A percentile compares a stretch with the other conserved stretches of the same genome.
phyloP scores from a whole-genome alignment of 352 stramenopile species.

The Phytopythium mirpurense region DNA sequence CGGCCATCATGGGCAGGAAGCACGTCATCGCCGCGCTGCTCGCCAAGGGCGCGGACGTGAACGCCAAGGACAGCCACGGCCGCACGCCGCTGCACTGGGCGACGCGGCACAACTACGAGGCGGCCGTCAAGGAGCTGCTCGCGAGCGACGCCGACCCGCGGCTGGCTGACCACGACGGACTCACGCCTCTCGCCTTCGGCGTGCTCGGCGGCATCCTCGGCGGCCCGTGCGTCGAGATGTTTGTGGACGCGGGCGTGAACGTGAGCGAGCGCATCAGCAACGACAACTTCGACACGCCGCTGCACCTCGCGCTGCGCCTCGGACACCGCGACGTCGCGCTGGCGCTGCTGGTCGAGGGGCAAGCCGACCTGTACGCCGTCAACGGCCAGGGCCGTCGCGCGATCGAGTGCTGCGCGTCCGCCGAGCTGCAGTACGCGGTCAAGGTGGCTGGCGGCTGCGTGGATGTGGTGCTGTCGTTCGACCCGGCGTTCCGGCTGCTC shows the following conservation, averaged over 20 bases:
- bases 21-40: slow-evolving; percentile 51
- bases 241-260: slow-evolving; percentile 46
- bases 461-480: slow-evolving; percentile 79
- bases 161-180: slow-evolving; percentile 46
- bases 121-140: slow-evolving; percentile 49
- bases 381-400: slow-evolving; percentile 54
- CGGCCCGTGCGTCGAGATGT: slow-evolving; percentile 40
- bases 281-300: slow-evolving; percentile 50
- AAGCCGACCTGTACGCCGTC: slow-evolving; percentile 44
- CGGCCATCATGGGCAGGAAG: slow-evolving; percentile 55
- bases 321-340: slow-evolving; percentile 56
- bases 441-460: slow-evolving; percentile 62
- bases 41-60: slow-evolving; percentile 38
- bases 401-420: slow-evolving; percentile 69
- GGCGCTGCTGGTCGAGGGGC: slow-evolving; percentile 50
- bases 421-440: slow-evolving; percentile 69
- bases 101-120: slow-evolving; percentile 60
- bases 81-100: slow-evolving; percentile 77
- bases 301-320: slow-evolving; percentile 65
- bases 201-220: slow-evolving; percentile 48
- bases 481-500: slow-evolving; percentile 53
- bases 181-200: slow-evolving; percentile 65
- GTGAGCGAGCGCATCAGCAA: slow-evolving; percentile 43
- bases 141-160: slow-evolving; percentile 39
- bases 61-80: slow-evolving; percentile 51